A percentile compares a stretch with the other conserved stretches of the same genome.
phyloP scores from a whole-genome alignment of 129 eudicot species.

The Lonicera japonica region DNA sequence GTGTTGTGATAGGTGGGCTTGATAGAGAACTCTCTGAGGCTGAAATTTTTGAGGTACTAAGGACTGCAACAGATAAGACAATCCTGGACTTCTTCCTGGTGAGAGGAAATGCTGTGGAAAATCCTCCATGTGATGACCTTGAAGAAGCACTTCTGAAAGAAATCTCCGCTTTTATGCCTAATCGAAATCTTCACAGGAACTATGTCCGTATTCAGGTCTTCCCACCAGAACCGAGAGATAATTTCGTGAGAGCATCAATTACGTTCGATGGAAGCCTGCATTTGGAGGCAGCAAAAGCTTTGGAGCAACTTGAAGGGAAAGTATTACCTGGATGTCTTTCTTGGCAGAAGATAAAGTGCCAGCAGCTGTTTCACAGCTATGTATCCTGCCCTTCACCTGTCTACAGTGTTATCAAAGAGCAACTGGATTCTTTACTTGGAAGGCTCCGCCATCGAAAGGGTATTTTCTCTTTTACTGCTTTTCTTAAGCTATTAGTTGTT shows the following conservation, averaged over 20 bases:
- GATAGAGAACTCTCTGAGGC: constrained; percentile 47
- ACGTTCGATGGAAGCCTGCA: constrained; percentile 84
- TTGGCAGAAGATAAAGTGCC: constrained; percentile 89
- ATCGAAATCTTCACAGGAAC: constrained; percentile 40
- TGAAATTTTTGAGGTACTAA: constrained; percentile 45
- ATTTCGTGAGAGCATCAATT: constrained; percentile 51
- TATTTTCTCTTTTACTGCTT: constrained; percentile 16
- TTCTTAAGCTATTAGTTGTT: constrained; percentile 2
- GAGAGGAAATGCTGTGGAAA: constrained; percentile 44
- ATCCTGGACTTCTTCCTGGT: constrained; percentile 46
- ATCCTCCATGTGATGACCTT: constrained; percentile 46
- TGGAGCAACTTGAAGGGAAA: constrained; percentile 82
- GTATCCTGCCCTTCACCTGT: constrained; percentile 73
- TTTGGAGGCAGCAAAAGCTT: constrained; percentile 93
- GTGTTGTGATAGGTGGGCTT: constrained; percentile 46
- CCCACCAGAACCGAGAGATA: constrained; percentile 36
- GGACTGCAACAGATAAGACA: constrained; percentile 34
- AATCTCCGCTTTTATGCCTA: constrained; percentile 68
- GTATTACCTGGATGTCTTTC: constrained; percentile 55
- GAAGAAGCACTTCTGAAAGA: constrained; percentile 76
- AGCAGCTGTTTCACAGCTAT: constrained; percentile 71
- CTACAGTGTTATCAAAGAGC: constrained; percentile 51
- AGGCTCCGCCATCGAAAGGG: constrained; percentile 43
- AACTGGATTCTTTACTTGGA: constrained; percentile 47
- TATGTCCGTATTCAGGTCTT: constrained; percentile 58